Percentiles rank a stretch among this genome's conserved stretches.
Evolutionary conservation across 768 basidiomycete species (phyloP).

Genomic region (Macrolepiota fuliginosa): DNA sequence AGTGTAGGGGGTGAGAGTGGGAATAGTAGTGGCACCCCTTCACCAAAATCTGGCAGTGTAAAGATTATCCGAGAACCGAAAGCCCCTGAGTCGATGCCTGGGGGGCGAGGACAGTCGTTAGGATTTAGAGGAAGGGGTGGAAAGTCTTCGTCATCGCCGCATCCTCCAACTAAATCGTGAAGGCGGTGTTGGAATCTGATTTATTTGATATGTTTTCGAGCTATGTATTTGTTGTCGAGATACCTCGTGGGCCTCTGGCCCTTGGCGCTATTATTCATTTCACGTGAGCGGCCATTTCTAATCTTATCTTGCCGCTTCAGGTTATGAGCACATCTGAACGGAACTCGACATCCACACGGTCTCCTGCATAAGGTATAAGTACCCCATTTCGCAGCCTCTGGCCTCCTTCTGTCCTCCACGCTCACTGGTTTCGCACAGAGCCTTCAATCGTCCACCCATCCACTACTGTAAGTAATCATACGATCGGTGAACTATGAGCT

Average conservation of each 20-base stretch:
- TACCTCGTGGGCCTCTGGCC: neutral
- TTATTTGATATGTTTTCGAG: neutral
- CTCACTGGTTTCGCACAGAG: neutral
- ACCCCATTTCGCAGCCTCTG: neutral
- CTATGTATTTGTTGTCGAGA: neutral
- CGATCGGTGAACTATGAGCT: neutral
- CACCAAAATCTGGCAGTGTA: neutral
- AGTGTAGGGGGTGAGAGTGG: neutral
- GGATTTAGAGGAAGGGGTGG: conserved; percentile 8
- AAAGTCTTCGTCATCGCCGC: neutral
- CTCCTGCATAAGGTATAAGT: conserved; percentile 3
- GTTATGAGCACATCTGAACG: neutral
- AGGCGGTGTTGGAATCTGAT: neutral
- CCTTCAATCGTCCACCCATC: neutral
- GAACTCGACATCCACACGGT: neutral
- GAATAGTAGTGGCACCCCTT: neutral
- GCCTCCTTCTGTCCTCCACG: neutral
- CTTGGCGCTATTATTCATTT: neutral
- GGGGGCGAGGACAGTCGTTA: neutral
- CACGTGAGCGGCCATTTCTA: neutral
- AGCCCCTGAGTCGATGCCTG: conserved; percentile 2
- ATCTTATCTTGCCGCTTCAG: neutral
- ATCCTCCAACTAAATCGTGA: neutral
- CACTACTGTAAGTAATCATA: neutral
- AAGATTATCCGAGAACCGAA: conserved; percentile 6